Percentiles rank a stretch among this genome's conserved stretches.
These are phyloP conservation scores for Tillandsia leiboldiana DNA, from an alignment of 176 grass and related monocot species.

Conservation along the genomic window DNA sequence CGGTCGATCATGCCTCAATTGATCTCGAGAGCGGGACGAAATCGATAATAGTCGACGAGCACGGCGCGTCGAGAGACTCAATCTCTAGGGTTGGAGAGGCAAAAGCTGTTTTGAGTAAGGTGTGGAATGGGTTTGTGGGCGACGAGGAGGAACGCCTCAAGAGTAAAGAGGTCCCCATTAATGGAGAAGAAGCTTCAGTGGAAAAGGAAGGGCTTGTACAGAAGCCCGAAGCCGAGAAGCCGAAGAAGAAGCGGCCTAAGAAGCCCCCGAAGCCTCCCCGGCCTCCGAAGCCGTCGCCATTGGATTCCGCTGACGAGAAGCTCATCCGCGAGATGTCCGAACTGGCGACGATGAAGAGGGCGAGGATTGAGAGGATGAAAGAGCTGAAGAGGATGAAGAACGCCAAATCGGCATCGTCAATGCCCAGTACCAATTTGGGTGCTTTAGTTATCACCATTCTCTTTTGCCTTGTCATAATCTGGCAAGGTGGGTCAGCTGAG, in stretches of 20 bases:
- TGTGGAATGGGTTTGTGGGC: slow-evolving; percentile 12
- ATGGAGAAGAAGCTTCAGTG: slow-evolving; percentile 22
- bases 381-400: slow-evolving; percentile 88
- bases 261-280: slow-evolving; percentile 68
- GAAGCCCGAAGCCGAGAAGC: slow-evolving; percentile 35
- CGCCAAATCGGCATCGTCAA: slow-evolving; percentile 37
- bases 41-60: slow-evolving; percentile 19
- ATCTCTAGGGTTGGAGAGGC: slow-evolving; percentile 7
- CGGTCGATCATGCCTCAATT: slow-evolving; percentile 31
- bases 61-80: slow-evolving; percentile 1
- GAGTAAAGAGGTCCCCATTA: slow-evolving; percentile 27
- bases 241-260: slow-evolving; percentile 70
- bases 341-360: slow-evolving; percentile 63
- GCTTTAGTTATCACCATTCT: slow-evolving; percentile 72
- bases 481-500: slow-evolving; percentile 49
- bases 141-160: slow-evolving; percentile 19
- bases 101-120: slow-evolving; percentile 18
- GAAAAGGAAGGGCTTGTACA: slow-evolving; percentile 44
- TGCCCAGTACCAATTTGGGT: slow-evolving; percentile 32
- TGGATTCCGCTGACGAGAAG: slow-evolving; percentile 75
- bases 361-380: slow-evolving; percentile 92
- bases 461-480: slow-evolving; percentile 90
- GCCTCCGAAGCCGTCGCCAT: slow-evolving; percentile 34
- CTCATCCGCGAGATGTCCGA: slow-evolving; percentile 77
- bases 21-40: slow-evolving; percentile 66